Percentiles rank a stretch among this genome's conserved stretches.
Evolutionary conservation across 1,284 basidiomycete genomes (phyloP).

Genomic region (Lentinula novae-zelandiae): DNA sequence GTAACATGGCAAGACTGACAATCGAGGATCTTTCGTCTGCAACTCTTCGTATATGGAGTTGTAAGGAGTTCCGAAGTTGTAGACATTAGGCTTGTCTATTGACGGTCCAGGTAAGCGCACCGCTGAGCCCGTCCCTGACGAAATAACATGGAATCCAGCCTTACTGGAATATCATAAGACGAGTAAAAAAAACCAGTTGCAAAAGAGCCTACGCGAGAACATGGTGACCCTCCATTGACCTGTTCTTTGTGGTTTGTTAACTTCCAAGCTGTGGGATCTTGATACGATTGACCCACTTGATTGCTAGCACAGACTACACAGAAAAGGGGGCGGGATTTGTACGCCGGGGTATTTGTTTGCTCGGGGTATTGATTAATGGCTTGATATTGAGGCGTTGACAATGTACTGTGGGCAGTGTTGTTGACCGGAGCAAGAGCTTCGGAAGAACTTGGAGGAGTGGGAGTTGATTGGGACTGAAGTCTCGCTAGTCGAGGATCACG

Average conservation of each 20-base stretch:
- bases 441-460: conserved; percentile 32
- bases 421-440: conserved; percentile 13
- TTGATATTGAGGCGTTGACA: not conserved
- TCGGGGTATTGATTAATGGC: not conserved
- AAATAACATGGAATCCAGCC: conserved; percentile 89
- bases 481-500: conserved; percentile 74
- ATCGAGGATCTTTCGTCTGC: conserved; percentile 76
- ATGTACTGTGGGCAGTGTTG: conserved; percentile 12
- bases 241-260: conserved; percentile 63
- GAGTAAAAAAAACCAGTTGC: conserved; percentile 28
- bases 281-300: conserved; percentile 55
- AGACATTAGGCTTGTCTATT: conserved; percentile 98
- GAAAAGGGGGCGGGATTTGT: conserved; percentile 76
- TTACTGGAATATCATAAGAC: conserved; percentile 44
- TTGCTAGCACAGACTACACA: conserved; percentile 99
- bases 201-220: conserved; percentile 63
- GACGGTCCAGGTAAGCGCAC: conserved; percentile 95
- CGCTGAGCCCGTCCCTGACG: conserved; percentile 94
- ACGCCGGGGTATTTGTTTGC: conserved; percentile 19
- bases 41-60: conserved; percentile 95
- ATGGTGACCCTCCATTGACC: conserved; percentile 98
- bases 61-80: conserved; percentile 97
- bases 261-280: not conserved
- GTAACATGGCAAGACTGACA: conserved; percentile 51
- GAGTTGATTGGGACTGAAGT: conserved; percentile 37